Evolutionary conservation across 108 stramenopile species (phyloP).

Genomic region (Fistulifera pelliculosa): DNA sequence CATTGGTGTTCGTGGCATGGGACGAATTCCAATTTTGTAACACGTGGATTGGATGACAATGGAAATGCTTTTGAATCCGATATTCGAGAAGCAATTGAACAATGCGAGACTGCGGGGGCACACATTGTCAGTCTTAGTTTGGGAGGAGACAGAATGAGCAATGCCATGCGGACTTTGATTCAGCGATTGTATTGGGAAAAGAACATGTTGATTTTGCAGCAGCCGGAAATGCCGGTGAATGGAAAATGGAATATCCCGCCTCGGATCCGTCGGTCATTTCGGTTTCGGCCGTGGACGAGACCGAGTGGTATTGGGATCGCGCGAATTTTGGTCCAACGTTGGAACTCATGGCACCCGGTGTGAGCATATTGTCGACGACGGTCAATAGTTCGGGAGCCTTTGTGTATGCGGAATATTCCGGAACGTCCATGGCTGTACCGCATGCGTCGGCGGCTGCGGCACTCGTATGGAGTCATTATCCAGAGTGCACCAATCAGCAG

Average conservation of each 20-base stretch:
- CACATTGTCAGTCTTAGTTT: conserved; percentile 3
- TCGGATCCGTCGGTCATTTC: conserved; percentile 29
- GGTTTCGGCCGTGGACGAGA: conserved; percentile 30
- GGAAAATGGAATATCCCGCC: conserved; percentile 29
- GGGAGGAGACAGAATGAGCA: conserved; percentile 18
- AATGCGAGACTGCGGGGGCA: not conserved
- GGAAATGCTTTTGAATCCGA: conserved; percentile 1
- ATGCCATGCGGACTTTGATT: not conserved
- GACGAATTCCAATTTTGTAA: not conserved
- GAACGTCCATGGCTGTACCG: conserved; percentile 37
- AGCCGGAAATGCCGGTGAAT: conserved; percentile 33
- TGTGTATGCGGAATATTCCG: conserved; percentile 13
- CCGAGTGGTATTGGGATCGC: conserved; percentile 14
- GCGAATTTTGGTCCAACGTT: conserved; percentile 35
- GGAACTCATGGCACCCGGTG: conserved; percentile 39
- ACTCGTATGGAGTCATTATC: conserved; percentile 19
- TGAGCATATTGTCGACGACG: conserved; percentile 7
- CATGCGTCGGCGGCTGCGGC: conserved; percentile 29
- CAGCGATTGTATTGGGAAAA: conserved; percentile 3
- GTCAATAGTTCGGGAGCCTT: not conserved
- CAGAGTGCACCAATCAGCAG: conserved; percentile 11
- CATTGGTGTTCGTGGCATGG: conserved; percentile 3
- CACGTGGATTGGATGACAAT: not conserved
- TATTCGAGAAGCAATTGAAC: conserved; percentile 1
- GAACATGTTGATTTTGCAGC: conserved; percentile 35